Percentiles rank a stretch among this genome's conserved stretches.
Conservation (phyloP, 257 asterid species). For the Anisodus tanguticus region DNA sequence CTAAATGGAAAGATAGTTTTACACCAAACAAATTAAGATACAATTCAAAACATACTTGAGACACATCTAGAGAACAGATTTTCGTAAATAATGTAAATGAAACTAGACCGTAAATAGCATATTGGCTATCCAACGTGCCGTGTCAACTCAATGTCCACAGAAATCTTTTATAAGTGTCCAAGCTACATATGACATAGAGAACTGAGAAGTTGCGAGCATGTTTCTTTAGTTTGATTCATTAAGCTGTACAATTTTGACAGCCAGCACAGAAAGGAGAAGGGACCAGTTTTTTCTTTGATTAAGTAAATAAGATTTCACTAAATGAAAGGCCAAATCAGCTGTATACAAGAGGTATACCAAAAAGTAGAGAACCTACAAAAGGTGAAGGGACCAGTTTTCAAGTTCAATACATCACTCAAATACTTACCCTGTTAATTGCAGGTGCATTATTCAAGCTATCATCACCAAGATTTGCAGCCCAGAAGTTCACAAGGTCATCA, state of each 20-base stretch:
- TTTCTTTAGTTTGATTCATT: conserved; percentile 12
- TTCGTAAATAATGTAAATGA: background rate
- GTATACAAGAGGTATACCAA: too few species aligned
- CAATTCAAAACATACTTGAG: conserved; percentile 22
- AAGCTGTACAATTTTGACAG: conserved; percentile 12
- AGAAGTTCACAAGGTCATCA: conserved; percentile 96
- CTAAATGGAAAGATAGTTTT: background rate
- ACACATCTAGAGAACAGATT: conserved; percentile 17
- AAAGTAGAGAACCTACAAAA: too few species aligned
- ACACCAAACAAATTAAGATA: conserved; percentile 20
- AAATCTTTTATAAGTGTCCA: background rate
- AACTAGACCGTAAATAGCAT: conserved; percentile 16
- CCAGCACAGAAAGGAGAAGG: background rate
- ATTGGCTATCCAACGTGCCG: conserved; percentile 1
- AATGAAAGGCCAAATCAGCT: too few species aligned
- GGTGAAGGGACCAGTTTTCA: background rate
- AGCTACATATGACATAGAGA: conserved; percentile 22
- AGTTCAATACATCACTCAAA: conserved; percentile 23
- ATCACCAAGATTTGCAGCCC: conserved; percentile 99
- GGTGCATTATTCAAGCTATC: conserved; percentile 80
- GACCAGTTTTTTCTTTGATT: background rate
- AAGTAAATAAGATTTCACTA: too few species aligned
- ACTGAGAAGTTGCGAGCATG: conserved; percentile 3
- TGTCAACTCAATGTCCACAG: background rate
- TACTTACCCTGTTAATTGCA: conserved; percentile 93